Evolutionary conservation across 2,329 filamentous ascomycete species (phyloP), one percentile per base, ranked within the genome.

Genomic region (Anthostomella pinea): DNA sequence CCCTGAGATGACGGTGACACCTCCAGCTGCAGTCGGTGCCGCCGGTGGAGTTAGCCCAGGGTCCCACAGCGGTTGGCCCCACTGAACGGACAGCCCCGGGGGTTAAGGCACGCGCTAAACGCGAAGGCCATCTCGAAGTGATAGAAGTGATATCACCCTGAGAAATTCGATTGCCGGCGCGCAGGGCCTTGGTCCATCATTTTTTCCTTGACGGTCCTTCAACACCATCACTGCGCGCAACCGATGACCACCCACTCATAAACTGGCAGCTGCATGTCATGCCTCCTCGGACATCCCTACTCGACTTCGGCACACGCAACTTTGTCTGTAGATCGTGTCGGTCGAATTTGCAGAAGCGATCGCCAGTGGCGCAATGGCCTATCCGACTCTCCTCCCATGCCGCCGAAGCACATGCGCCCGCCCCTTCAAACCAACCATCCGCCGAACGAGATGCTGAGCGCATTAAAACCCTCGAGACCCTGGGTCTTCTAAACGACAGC

Each of bases 281-380:
- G 57, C 53, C 53, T 46, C 47, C 54, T 15, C 46, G 45, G 27
- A 35, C 44, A 6, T 18, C 45, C 9, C 29, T 54, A 34, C 38
- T 58, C 27, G 56, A 59, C 20, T 39, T 42, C 15, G 34, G 43
- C 17, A 34, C 47, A 27, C 49, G 51, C n/a, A 53, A 47, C 14
- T 59, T 58, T 17, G 45, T 61, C 17, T 61, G 58, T 28, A 53
- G 51, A 26, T 58, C 57, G 15, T 61, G 58, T 22, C 46, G 53
- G 4, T 48, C 48, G 4, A 40, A 37, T 25, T 42, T 59, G 22
- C 52, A 43, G 10, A 55, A 50, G 29, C 51, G 39, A 29, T 31
- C 45, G 5, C 39, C 42, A 6, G 14, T 41, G 9, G 37, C 48
- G 34, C 44, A 38, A 53, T 58, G 52, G 53, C 43, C 43, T 13